Evolutionary conservation across 345 rosid species (phyloP).

Genomic region (Camelina hispida): DNA sequence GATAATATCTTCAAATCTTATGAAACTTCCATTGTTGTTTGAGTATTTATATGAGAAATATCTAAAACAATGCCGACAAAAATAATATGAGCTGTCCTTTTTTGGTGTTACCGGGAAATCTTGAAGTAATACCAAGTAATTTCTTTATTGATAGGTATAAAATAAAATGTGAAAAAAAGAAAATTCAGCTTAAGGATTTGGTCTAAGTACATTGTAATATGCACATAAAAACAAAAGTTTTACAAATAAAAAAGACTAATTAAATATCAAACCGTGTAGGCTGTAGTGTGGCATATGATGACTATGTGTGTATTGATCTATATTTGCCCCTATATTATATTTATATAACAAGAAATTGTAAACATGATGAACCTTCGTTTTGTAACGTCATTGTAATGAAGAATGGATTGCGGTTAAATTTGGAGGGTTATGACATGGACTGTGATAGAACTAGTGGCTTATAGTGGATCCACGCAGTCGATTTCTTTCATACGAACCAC

Average conservation of each 20-base stretch:
- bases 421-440: conserved; percentile 34
- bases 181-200: not conserved
- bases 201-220: conserved; percentile 5
- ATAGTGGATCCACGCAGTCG: conserved; percentile 31
- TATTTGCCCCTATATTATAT: not conserved
- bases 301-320: not conserved
- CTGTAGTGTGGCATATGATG: not conserved
- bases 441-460: conserved; percentile 28
- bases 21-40: not conserved
- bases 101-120: not conserved
- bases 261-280: not conserved
- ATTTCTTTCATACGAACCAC: conserved; percentile 19
- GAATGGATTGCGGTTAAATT: not conserved
- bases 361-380: not conserved
- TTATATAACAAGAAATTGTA: not conserved
- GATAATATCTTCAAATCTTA: conserved; percentile 3
- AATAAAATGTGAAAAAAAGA: not conserved
- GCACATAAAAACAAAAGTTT: not conserved
- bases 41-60: conserved; percentile 34
- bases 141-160: not conserved
- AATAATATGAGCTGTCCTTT: not conserved
- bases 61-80: conserved; percentile 35
- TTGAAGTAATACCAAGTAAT: not conserved
- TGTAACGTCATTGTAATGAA: not conserved
- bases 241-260: not conserved